Evolutionary conservation across 768 basidiomycete genomes (phyloP), one percentile per base, ranked within the genome.

Genomic region (Tricholoma matsutake): DNA sequence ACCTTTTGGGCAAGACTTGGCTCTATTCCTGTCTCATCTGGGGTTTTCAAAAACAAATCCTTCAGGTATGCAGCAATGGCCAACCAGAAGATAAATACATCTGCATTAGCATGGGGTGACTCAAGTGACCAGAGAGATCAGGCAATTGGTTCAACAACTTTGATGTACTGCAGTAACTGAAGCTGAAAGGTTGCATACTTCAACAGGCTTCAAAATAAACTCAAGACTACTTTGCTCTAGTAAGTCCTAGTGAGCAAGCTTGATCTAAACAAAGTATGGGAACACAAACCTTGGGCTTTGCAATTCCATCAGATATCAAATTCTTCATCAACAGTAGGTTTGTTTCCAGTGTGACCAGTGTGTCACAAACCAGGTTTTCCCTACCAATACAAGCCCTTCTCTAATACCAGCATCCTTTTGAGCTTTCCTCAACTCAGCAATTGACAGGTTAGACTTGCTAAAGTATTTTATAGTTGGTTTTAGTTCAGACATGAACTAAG

Each of bases 311-410:
- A 16, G 25, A 16, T 29, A 53, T 28, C 25, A 53, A 28, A 11
- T 22, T 18, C 25, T 53, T 29, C 4, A 53, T 29, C 6, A 29
- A 5, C 49, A 13, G 54, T 56, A 47, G 66, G 54, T 3, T 69
- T 57, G 11, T 62, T 58, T 52, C 58, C 58, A 34, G 66, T 64
- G 14, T 41, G 59, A 45, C 54, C 54, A 35, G 6, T 32, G 31
- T 7, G 68, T 69, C 1, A 54, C 68, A 58, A 71, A 71, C 18
- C 65, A 56, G 31, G 69, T 71, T 61, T 69, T 69, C 9, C 71
- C 68, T 54, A 72, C 68, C 11, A 62, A 29, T 18, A 65, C 67
- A 6, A 72, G 61, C 3, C 69, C 70, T 31, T 31, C 9, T 0
- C 34, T 35, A 39, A 67, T 63, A 2, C 64, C 56, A 35, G 59